Base-by-base conservation (phyloP, 2,329 filamentous ascomycete species). In the Madurella mycetomatis region DNA sequence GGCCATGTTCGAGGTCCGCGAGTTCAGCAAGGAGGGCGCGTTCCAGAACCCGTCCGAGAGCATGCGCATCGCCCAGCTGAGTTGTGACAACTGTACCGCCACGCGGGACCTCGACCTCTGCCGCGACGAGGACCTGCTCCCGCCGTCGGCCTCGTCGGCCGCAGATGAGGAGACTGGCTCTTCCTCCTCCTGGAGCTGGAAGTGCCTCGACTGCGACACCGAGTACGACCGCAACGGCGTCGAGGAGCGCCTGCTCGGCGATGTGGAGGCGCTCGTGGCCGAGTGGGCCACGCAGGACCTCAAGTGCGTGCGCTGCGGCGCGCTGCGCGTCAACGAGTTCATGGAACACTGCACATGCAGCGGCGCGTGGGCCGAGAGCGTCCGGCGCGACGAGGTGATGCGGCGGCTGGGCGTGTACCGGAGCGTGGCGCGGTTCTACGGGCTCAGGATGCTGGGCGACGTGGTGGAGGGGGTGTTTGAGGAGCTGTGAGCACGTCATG, bases 261-360 rank as follows among this genome's bases (percentile, higher is more conserved):
- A 87, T 53, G 86, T 96, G 16, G 85, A 96, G 69, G 83, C 82
- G 18, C 73, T 87, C 67, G 76, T 90, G 8, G 80, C 90, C 25
- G 84, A 87, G 64, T 99, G 95, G 92, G 80, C 84, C 59, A 89
- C 86, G 34, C 92, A 97, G 73, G 94, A 99, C 69, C 72, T 97
- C 54, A 90, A 90, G 72, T 99, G 94, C 62, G 68, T 66, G 31
- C 78, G 80, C 55, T 88, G 85, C 69, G 83, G 80, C 32, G 90
- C 90, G 62, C 71, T 96, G 40, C 77, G 90, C 66, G 79, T 89
- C 41, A 97, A 96, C 68, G 92, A 96, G 66, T 95, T 97, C 64
- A 91, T 94, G 85, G 92, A 96, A 70, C 92, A 97, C 71, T 99
- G 95, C 72, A 87, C 86, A 11, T 99, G 94, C 75, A 90, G 89